These are phyloP conservation scores for Lepiota brunneoincarnata DNA, from an alignment of 768 basidiomycete species.

Conservation along the genomic window DNA sequence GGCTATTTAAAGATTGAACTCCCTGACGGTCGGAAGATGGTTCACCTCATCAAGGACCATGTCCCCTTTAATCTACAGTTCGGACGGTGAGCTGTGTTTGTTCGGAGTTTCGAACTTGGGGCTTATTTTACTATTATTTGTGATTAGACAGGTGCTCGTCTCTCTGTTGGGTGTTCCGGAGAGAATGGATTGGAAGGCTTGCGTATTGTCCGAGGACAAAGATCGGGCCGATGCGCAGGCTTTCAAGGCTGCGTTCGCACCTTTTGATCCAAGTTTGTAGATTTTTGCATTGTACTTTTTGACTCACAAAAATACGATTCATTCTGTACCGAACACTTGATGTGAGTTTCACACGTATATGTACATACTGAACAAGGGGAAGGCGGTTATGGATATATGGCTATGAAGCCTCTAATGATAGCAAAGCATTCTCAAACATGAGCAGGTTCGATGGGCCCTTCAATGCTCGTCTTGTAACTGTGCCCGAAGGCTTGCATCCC, in stretches of 20 bases:
- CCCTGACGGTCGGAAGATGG: constrained; percentile 80
- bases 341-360: no score
- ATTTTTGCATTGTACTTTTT: neutral
- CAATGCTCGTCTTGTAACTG: constrained; percentile 35
- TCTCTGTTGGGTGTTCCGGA: constrained; percentile 72
- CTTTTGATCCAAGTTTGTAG: constrained; percentile 57
- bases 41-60: constrained; percentile 79
- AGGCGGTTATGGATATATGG: no score
- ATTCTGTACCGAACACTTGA: constrained; percentile 1
- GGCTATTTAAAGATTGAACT: constrained; percentile 92
- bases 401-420: no score
- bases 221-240: constrained; percentile 79
- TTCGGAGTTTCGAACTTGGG: neutral
- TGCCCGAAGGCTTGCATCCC: constrained; percentile 67
- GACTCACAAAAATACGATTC: no score
- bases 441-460: constrained; percentile 15
- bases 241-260: constrained; percentile 82
- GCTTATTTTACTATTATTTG: constrained; percentile 9
- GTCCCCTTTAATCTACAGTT: constrained; percentile 89
- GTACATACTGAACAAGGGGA: no score
- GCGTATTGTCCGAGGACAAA: constrained; percentile 77
- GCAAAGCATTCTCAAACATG: constrained; percentile 14
- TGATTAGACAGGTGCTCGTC: constrained; percentile 73
- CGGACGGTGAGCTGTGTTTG: constrained; percentile 66
- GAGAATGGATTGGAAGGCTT: constrained; percentile 90